Conservation (phyloP, 192 early-diverging fungal genomes). For the Dissophora globulifera region DNA sequence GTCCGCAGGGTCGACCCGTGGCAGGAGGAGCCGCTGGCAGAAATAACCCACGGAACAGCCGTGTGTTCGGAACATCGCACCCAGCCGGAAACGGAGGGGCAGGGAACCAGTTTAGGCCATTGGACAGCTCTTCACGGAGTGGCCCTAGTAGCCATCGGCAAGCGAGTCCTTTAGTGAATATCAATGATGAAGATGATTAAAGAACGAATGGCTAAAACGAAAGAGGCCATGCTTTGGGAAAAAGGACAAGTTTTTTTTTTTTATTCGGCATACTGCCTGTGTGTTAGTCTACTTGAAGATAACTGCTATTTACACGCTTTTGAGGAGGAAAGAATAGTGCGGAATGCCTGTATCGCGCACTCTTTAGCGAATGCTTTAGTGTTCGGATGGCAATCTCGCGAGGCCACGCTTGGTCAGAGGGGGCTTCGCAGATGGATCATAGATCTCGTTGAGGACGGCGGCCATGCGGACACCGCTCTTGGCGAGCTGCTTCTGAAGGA, state of each 20-base stretch:
- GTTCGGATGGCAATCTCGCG: background rate
- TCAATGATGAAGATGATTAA: constrained; percentile 26
- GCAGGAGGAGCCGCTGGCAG: background rate
- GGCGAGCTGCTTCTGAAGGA: constrained; percentile 54
- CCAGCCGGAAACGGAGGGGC: background rate
- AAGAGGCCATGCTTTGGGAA: no score
- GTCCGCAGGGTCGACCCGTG: constrained; percentile 21
- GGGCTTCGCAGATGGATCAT: constrained; percentile 12
- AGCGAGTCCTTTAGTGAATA: constrained; percentile 22
- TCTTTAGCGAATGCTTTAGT: no score
- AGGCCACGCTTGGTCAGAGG: constrained; percentile 9
- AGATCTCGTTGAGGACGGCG: constrained; percentile 53
- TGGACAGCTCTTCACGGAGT: background rate
- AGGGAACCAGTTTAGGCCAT: background rate
- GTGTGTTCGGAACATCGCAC: constrained; percentile 30
- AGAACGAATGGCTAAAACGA: no score
- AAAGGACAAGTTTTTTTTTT: no score
- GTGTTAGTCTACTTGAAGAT: no score
- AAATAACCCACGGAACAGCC: constrained; percentile 32
- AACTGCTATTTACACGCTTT: no score
- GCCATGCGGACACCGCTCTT: constrained; percentile 56
- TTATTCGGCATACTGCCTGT: no score
- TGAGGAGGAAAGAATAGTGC: no score
- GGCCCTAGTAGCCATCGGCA: constrained; percentile 4
- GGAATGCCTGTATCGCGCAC: no score